A percentile compares a stretch with the other conserved stretches of the same genome.
phyloP scores from a whole-genome alignment of 129 eudicot species.

The Lactuca sativa region DNA sequence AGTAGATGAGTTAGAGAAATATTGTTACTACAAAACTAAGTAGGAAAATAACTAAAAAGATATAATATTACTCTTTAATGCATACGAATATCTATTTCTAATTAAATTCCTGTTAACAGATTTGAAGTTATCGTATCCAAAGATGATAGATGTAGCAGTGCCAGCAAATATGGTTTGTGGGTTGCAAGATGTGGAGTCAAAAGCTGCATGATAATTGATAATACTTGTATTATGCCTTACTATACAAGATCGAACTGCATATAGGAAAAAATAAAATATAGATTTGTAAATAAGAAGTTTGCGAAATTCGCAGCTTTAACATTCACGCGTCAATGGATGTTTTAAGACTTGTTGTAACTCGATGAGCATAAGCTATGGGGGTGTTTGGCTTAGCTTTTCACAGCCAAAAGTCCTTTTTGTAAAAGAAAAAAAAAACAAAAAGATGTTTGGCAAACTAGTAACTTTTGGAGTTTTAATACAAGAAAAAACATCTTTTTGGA shows the following conservation, averaged over 20 bases:
- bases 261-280: background rate
- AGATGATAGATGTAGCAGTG: slow-evolving; percentile 89
- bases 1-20: too few relatives aligned
- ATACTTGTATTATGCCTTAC: slow-evolving; percentile 9
- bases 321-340: background rate
- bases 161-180: slow-evolving; percentile 98
- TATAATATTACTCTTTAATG: too few relatives aligned
- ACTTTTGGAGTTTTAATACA: too few relatives aligned
- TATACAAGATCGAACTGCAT: background rate
- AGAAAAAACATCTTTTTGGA: too few relatives aligned
- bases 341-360: slow-evolving; percentile 4
- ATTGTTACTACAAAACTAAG: too few relatives aligned
- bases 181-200: slow-evolving; percentile 69
- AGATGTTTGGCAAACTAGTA: too few relatives aligned
- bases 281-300: slow-evolving; percentile 22
- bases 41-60: too few relatives aligned
- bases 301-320: slow-evolving; percentile 14
- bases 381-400: too few relatives aligned
- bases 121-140: slow-evolving; percentile 87
- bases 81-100: background rate
- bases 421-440: too few relatives aligned
- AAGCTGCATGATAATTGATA: slow-evolving; percentile 33
- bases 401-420: too few relatives aligned
- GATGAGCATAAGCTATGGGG: background rate
- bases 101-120: slow-evolving; percentile 41